A percentile compares a stretch with the other conserved stretches of the same genome.
Conservation (phyloP, 768 basidiomycete species). For the Tulasnella sp. region DNA sequence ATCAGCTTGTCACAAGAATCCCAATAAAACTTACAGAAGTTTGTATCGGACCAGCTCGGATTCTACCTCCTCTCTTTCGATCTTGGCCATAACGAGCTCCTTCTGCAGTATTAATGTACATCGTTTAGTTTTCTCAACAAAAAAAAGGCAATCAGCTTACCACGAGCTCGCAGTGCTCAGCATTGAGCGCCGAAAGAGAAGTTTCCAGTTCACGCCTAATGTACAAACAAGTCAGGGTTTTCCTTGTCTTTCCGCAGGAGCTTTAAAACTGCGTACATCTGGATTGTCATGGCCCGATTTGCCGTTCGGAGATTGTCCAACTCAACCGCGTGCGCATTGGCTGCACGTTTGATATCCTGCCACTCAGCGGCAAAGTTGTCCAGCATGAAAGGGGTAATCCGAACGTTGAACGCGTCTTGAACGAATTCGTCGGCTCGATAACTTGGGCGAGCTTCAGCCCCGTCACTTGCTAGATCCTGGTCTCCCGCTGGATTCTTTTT, state of each 20-base stretch:
- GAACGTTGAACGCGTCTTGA: conserved; percentile 70
- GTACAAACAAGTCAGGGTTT: not conserved
- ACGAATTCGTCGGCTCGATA: conserved; percentile 79
- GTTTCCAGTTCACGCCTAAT: conserved; percentile 69
- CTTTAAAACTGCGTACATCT: conserved; percentile 44
- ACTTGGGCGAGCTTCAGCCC: conserved; percentile 21
- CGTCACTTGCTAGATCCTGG: not conserved
- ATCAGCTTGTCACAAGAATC: not conserved
- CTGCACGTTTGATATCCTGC: conserved; percentile 62
- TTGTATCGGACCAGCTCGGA: conserved; percentile 91
- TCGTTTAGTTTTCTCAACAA: conserved; percentile 27
- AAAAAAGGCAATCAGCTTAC: conserved; percentile 32
- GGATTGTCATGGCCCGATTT: conserved; percentile 63
- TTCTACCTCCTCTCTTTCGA: conserved; percentile 89
- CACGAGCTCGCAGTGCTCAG: conserved; percentile 70
- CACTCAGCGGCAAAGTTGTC: conserved; percentile 85
- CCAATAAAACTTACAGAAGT: conserved; percentile 51
- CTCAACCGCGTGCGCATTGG: conserved; percentile 74
- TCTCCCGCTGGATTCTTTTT: not conserved
- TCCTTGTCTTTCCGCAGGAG: not conserved
- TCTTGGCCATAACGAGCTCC: conserved; percentile 77
- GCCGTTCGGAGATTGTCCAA: conserved; percentile 72
- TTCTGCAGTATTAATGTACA: conserved; percentile 42
- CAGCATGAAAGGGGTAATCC: conserved; percentile 92
- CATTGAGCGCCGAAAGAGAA: conserved; percentile 65